Conservation (phyloP, 2,329 filamentous ascomycete genomes). For the Cercospora sp. region DNA sequence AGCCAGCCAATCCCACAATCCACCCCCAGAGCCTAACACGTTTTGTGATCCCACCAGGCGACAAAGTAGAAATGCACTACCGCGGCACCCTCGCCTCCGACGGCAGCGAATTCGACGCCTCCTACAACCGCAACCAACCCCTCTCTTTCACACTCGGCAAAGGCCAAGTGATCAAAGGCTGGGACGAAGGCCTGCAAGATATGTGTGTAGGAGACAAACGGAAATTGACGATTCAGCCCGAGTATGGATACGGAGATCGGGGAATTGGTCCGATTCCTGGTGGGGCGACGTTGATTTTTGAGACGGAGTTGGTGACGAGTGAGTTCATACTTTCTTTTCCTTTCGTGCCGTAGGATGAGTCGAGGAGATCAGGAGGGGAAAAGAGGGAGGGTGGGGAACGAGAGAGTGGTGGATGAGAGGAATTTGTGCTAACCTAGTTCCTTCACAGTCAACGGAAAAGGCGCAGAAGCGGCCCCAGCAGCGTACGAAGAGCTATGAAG, state of each 20-base stretch:
- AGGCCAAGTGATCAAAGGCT: constrained; percentile 92
- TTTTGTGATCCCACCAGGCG: no score
- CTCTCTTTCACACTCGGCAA: constrained; percentile 77
- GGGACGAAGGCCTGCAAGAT: constrained; percentile 86
- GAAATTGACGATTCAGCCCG: constrained; percentile 85
- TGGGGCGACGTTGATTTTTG: constrained; percentile 81
- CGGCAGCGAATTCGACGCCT: constrained; percentile 55
- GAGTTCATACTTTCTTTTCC: constrained; percentile 41
- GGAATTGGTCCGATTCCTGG: constrained; percentile 83
- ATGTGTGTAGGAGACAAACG: constrained; percentile 97
- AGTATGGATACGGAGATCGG: constrained; percentile 74
- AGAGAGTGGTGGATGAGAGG: not conserved
- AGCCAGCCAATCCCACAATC: no score
- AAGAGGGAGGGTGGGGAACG: not conserved
- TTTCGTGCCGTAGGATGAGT: not conserved
- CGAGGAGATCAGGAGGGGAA: not conserved
- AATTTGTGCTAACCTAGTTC: not conserved
- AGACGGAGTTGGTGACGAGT: constrained; percentile 81
- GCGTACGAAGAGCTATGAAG: constrained; percentile 10
- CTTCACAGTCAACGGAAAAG: constrained; percentile 14
- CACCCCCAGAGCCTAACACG: no score
- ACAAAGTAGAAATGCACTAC: constrained; percentile 86
- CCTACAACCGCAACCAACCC: constrained; percentile 72
- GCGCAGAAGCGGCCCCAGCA: not conserved
- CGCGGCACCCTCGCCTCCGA: constrained; percentile 72